Evolutionary conservation across 495 filamentous ascomycete genomes (phyloP).

Genomic region (Opeltia flavorubescens): DNA sequence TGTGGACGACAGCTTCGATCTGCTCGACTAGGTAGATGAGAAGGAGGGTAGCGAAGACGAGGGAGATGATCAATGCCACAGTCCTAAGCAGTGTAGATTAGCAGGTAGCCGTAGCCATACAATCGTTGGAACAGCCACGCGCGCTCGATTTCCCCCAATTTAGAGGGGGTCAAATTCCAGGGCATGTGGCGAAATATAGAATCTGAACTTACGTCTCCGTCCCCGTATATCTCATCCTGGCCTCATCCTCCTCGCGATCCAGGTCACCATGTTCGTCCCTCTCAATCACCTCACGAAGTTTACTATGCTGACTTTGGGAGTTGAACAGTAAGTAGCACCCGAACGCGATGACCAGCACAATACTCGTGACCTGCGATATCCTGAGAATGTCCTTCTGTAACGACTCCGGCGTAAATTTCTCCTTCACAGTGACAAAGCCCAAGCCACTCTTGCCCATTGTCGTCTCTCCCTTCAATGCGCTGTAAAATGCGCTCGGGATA

Average conservation of each 20-base stretch:
- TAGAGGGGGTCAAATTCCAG: background rate
- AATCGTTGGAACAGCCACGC: no score
- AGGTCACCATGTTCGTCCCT: slow-evolving; percentile 12
- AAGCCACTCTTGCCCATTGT: slow-evolving; percentile 1
- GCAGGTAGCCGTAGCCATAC: no score
- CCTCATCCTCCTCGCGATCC: slow-evolving; percentile 12
- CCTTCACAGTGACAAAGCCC: slow-evolving; percentile 6
- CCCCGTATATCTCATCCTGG: slow-evolving; percentile 23
- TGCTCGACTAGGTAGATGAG: slow-evolving; percentile 18
- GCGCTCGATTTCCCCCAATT: no score
- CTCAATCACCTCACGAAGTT: slow-evolving; percentile 14
- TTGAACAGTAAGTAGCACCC: slow-evolving; percentile 9
- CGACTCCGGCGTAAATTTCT: slow-evolving; percentile 11
- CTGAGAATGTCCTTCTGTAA: slow-evolving; percentile 13
- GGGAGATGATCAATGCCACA: slow-evolving; percentile 21
- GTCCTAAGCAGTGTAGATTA: slow-evolving; percentile 4
- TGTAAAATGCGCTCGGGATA: slow-evolving; percentile 23
- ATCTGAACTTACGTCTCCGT: slow-evolving; percentile 17
- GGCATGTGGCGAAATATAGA: background rate
- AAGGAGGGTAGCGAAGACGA: slow-evolving; percentile 13
- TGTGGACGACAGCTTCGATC: slow-evolving; percentile 3
- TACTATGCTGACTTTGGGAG: slow-evolving; percentile 11
- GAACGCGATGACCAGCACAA: slow-evolving; percentile 13
- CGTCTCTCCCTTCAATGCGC: slow-evolving; percentile 18
- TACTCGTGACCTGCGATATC: slow-evolving; percentile 10